Base-by-base conservation (phyloP, 1,284 basidiomycete species). In the Fistulina hepatica region DNA sequence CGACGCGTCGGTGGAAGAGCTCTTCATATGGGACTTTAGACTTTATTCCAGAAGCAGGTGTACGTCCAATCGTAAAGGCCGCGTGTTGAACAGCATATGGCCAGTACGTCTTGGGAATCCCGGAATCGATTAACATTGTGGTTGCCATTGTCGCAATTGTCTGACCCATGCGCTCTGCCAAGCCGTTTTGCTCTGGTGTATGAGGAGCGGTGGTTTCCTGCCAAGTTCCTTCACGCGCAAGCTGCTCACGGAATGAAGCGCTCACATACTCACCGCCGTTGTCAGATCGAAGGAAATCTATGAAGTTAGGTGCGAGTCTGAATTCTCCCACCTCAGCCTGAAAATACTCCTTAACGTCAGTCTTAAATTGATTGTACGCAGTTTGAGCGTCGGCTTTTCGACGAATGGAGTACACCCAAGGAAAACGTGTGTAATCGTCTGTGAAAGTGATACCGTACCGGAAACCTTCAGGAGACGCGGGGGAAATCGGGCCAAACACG, bases 111-210 rank as follows among this genome's bases (percentile, higher is more conserved):
- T 45, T 48, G 0, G 50, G 43, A 0, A 59, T 43, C 15, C 43
- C 40, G 0, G 48, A 47, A 1, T 53, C 51, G n/a, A 47, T 33
- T 0, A 57, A 45, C 45, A 60, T 53, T 0, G 51, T 30, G 5
- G 43, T 46, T 1, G 49, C 48, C 6, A 42, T 33, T 2, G 44
- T 45, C 2, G 46, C 46, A 0, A 61, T 26, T 1, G 47, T 60
- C 33, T 55, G 55, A 35, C 60, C 60, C 34, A 56, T 51, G 0
- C 40, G 34, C 38, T 56, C 52, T 6, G 55, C 54, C 3, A 54
- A 28, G 2, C 55, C 53, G 36, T 59, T 58, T 33, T 59, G 56
- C 32, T 57, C 47, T 12, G 53, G 55, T 6, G 54, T 53, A 39
- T 59, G 42, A 2, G 56, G 47, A 1, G 50, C 49, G 0, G 54